Base-by-base conservation (phyloP, 179 eudicot genomes). In the Beta corolliflora region DNA sequence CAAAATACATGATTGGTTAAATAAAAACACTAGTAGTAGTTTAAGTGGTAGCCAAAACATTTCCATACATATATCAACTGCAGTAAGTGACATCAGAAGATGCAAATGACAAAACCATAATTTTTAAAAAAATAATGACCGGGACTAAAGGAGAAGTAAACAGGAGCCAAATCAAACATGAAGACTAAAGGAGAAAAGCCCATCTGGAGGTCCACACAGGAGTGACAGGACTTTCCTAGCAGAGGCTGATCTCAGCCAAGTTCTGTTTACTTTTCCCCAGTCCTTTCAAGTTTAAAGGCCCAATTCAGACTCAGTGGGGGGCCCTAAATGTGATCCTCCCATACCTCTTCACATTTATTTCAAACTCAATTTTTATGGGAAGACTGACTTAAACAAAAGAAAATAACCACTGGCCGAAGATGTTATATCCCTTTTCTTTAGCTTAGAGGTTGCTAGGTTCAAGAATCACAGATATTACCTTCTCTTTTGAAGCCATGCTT, bases 401-500 rank as follows among this genome's bases (percentile, higher is more conserved):
- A 56, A 16, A 2, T 14, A 63, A 31, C 5, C 74, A 71, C 5
- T 14, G 31, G 36, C 15, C 58, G n/a, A 13, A 48, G 58, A 71
- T 71, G 9, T 50, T 21, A 21, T 48, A 50, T 3, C 16, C 41
- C 75, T 46, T 23, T 71, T 10, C 3, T n/a, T 41, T 48, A 11
- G 36, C 18, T 18, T 46, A 72, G n/a, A 52, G n/a, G 60, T 72
- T 52, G 60, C 65, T 55, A 15, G 44, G 16, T 55, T 36, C 77
- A 69, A 59, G 59, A 5, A 56, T 61, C 41, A 64, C n/a, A 44
- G 8, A 55, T 21, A 9, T 44, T 88, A 95, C 99, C 99, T 92
- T 88, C 99, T 89, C 84, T 93, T 96, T 85, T 96, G 97, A 82
- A 96, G 91, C 97, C 97, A 96, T 50, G 93, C 87, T 88, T 96